Conservation (phyloP, 495 filamentous ascomycete genomes). For the Talaromyces wortmannii region DNA sequence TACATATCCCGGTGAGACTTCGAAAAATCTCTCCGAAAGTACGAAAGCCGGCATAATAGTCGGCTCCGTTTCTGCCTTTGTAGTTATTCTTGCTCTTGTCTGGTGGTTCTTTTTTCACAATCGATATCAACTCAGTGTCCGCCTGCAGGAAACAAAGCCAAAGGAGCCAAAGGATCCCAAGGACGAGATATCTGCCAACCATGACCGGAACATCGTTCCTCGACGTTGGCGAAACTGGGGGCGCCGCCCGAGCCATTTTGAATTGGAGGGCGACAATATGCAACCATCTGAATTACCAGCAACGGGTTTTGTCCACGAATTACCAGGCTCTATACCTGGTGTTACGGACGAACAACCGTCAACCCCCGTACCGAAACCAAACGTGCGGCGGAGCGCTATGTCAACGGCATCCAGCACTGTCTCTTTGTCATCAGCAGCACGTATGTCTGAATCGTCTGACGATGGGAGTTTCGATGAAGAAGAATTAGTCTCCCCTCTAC, state of each 20-base stretch:
- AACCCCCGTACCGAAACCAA: not conserved
- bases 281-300: not conserved
- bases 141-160: not conserved
- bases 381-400: not conserved
- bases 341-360: not conserved
- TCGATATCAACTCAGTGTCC: not conserved
- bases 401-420: not conserved
- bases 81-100: not conserved
- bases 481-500: not conserved
- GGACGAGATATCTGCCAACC: not conserved
- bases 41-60: conserved; percentile 6
- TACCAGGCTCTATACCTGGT: not conserved
- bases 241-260: not conserved
- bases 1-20: conserved; percentile 15
- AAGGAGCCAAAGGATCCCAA: not conserved
- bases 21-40: not conserved
- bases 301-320: not conserved
- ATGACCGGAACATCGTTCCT: not conserved
- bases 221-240: not conserved
- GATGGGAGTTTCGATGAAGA: not conserved
- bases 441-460: not conserved
- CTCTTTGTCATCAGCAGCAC: not conserved
- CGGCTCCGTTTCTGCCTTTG: not conserved
- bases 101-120: not conserved
- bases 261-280: not conserved